Evolutionary conservation across 208 protist species (phyloP).

Genomic region (Blastocrithidia nonstop): DNA sequence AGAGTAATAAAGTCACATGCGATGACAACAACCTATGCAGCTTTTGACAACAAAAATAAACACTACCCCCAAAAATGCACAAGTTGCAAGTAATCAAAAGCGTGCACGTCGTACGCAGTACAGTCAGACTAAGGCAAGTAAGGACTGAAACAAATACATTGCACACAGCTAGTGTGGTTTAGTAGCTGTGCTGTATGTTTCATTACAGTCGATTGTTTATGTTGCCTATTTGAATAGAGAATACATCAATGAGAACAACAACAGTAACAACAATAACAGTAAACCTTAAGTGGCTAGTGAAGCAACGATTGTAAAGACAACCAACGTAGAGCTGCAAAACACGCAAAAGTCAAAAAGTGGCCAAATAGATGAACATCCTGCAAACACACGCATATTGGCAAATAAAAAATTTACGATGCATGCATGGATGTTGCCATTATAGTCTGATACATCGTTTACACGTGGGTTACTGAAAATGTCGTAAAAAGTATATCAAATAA

Average conservation of each 20-base stretch:
- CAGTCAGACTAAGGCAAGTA: too few relatives aligned
- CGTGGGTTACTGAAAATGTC: not conserved
- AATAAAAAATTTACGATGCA: not conserved
- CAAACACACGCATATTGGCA: not conserved
- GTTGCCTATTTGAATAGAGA: conserved; percentile 12
- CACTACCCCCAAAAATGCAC: too few relatives aligned
- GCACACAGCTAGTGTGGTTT: conserved; percentile 20
- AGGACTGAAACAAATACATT: too few relatives aligned
- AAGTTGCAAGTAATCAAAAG: too few relatives aligned
- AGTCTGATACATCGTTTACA: not conserved
- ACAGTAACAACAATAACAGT: not conserved
- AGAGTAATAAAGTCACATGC: too few relatives aligned
- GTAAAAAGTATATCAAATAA: not conserved
- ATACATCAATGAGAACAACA: not conserved
- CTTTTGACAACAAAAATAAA: too few relatives aligned
- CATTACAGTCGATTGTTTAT: conserved; percentile 35
- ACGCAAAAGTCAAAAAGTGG: not conserved
- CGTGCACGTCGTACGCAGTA: too few relatives aligned
- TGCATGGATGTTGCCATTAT: not conserved
- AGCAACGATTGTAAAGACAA: not conserved
- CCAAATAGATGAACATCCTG: not conserved
- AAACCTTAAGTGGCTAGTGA: not conserved
- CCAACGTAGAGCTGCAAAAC: not conserved
- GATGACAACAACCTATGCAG: too few relatives aligned
- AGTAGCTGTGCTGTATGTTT: conserved; percentile 47